These are phyloP conservation scores for Exophiala calicioides DNA, from an alignment of 2,329 filamentous ascomycete species.

Conservation along the genomic window DNA sequence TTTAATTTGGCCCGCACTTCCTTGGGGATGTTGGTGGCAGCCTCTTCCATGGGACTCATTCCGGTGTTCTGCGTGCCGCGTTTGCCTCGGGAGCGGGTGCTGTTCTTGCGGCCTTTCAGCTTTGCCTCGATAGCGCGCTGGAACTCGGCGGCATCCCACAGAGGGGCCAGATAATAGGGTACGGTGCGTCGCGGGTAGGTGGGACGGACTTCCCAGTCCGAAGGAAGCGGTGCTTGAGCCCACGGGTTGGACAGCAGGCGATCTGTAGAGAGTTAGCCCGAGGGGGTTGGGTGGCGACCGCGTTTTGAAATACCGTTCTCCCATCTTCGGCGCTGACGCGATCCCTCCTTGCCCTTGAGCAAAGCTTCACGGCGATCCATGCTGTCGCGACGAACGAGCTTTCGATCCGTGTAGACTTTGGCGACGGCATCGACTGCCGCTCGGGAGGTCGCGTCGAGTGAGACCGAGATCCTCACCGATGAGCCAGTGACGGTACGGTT, in stretches of 20 bases:
- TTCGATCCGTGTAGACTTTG: constrained; percentile 49
- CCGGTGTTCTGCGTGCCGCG: constrained; percentile 35
- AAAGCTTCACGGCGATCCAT: constrained; percentile 70
- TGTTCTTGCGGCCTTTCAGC: constrained; percentile 32
- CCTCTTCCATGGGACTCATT: constrained; percentile 37
- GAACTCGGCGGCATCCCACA: constrained; percentile 68
- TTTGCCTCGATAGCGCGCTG: constrained; percentile 46
- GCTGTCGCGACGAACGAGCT: constrained; percentile 61
- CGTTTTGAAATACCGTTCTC: constrained; percentile 73
- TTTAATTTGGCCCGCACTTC: constrained; percentile 81
- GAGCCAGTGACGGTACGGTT: constrained; percentile 41
- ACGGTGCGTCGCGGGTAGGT: constrained; percentile 73
- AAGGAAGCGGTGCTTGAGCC: constrained; percentile 75
- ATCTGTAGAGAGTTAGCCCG: constrained; percentile 56
- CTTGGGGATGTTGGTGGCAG: constrained; percentile 62
- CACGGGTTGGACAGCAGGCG: constrained; percentile 84
- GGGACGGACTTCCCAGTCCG: constrained; percentile 80
- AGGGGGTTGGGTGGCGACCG: too few species aligned
- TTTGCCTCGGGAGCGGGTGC: constrained; percentile 43
- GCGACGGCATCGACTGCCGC: constrained; percentile 29
- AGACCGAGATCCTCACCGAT: constrained; percentile 69
- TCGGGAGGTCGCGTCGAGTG: constrained; percentile 61
- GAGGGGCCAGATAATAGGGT: constrained; percentile 84
- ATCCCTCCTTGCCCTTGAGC: constrained; percentile 88
- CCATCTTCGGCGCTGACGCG: constrained; percentile 81